Evolutionary conservation across 1,284 basidiomycete species (phyloP).

Genomic region (Omphalotus olearius): DNA sequence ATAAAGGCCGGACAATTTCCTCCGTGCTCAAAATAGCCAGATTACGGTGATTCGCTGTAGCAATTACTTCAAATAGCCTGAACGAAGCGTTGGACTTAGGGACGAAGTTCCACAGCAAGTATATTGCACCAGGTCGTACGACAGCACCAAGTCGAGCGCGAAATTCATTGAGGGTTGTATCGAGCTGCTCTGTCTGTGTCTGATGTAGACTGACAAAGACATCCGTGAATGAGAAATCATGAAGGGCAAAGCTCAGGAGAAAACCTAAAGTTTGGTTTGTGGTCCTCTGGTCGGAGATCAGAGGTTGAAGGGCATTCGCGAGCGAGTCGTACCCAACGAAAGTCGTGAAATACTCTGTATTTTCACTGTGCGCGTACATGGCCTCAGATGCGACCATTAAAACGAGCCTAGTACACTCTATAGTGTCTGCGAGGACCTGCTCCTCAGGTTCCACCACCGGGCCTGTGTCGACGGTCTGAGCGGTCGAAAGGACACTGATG

Average conservation of each 20-base stretch:
- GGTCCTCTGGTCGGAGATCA: conserved; percentile 44
- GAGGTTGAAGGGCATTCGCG: conserved; percentile 46
- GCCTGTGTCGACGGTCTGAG: conserved; percentile 31
- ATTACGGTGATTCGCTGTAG: conserved; percentile 59
- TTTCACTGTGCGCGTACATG: conserved; percentile 49
- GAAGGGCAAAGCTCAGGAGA: conserved; percentile 57
- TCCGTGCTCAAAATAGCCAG: conserved; percentile 58
- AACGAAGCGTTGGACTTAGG: conserved; percentile 41
- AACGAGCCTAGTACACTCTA: conserved; percentile 52
- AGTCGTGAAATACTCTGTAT: conserved; percentile 61
- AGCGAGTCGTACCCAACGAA: conserved; percentile 65
- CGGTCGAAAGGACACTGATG: conserved; percentile 63
- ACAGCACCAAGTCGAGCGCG: conserved; percentile 40
- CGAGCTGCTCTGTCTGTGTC: conserved; percentile 34
- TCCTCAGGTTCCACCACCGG: conserved; percentile 36
- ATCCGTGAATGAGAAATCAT: conserved; percentile 54
- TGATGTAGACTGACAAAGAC: conserved; percentile 40
- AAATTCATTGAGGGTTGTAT: conserved; percentile 32
- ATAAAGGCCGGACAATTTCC: conserved; percentile 49
- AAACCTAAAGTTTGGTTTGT: conserved; percentile 55
- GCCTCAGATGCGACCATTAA: conserved; percentile 64
- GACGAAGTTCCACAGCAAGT: conserved; percentile 48
- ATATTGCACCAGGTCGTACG: conserved; percentile 50
- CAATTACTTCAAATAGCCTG: conserved; percentile 60
- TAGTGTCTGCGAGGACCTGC: conserved; percentile 37